Conservation (phyloP, 371 early-diverging fungal species). For the Mucor sp. region DNA sequence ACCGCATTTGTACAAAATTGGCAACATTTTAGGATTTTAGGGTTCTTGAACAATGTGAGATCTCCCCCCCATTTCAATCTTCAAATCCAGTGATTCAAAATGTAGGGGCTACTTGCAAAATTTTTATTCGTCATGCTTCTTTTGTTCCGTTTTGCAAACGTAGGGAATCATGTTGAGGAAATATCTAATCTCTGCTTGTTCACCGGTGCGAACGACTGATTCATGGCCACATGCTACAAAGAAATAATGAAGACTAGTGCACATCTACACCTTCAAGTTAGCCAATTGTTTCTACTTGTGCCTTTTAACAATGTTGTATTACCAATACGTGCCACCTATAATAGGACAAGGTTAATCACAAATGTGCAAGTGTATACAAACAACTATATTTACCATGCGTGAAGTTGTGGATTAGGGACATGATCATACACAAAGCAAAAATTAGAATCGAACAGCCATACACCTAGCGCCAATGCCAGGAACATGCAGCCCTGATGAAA, state of each 20-base stretch:
- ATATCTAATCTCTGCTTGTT: slow-evolving; percentile 22
- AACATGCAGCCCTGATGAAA: slow-evolving; percentile 38
- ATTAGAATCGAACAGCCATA: slow-evolving; percentile 48
- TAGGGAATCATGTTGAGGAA: slow-evolving; percentile 28
- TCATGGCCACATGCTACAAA: slow-evolving; percentile 40
- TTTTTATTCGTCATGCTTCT: neutral
- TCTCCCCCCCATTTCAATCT: neutral
- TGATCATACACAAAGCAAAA: slow-evolving; percentile 38
- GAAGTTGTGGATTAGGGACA: slow-evolving; percentile 33
- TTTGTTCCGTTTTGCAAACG: slow-evolving; percentile 10
- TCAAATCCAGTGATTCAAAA: neutral
- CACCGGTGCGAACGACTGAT: slow-evolving; percentile 9
- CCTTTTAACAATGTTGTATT: slow-evolving; percentile 4
- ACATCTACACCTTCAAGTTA: slow-evolving; percentile 33
- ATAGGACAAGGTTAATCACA: neutral
- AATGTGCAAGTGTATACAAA: too few species aligned
- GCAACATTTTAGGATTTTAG: neutral
- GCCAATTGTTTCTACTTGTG: neutral
- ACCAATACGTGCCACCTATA: slow-evolving; percentile 47
- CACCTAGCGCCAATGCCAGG: slow-evolving; percentile 28
- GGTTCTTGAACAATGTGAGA: neutral
- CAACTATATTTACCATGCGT: slow-evolving; percentile 17
- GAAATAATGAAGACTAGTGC: slow-evolving; percentile 41
- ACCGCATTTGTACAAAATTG: slow-evolving; percentile 6
- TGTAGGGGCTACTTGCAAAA: neutral